Conservation (phyloP, 441 rosid genomes). For the Brassica balearica region DNA sequence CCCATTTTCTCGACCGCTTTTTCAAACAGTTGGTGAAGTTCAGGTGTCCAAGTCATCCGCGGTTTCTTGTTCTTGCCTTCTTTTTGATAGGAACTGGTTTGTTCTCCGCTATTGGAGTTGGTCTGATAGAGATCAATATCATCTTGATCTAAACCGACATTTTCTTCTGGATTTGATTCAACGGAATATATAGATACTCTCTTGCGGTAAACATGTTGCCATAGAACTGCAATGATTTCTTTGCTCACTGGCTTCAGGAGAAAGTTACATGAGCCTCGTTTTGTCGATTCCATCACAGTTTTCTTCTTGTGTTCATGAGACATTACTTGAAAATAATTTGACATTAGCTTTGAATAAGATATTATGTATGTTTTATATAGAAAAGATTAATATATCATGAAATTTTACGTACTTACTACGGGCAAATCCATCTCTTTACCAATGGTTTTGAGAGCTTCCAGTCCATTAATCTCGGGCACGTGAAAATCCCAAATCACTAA, state of each 20-base stretch:
- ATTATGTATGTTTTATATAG: neutral
- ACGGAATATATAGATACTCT: conserved; percentile 10
- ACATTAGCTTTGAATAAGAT: neutral
- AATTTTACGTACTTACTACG: conserved; percentile 21
- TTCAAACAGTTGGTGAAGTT: conserved; percentile 30
- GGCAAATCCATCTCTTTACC: conserved; percentile 33
- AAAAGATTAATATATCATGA: neutral
- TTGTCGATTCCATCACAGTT: conserved; percentile 21
- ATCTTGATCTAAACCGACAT: neutral
- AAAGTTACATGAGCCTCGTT: conserved; percentile 34
- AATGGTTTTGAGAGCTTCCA: conserved; percentile 32
- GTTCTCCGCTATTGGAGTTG: conserved; percentile 17
- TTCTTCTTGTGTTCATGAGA: conserved; percentile 23
- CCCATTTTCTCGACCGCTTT: conserved; percentile 9
- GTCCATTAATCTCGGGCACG: conserved; percentile 24
- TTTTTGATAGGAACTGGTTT: conserved; percentile 2
- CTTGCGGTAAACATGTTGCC: conserved; percentile 35
- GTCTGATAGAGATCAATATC: neutral
- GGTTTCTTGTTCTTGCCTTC: conserved; percentile 26
- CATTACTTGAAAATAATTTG: conserved; percentile 30
- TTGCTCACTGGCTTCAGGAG: conserved; percentile 37
- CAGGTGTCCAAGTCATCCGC: conserved; percentile 35
- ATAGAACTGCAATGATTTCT: conserved; percentile 27
- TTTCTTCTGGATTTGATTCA: neutral
- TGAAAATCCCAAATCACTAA: conserved; percentile 42